Evolutionary conservation across 2,329 filamentous ascomycete species (phyloP).

Genomic region (Colletotrichum spinosum): DNA sequence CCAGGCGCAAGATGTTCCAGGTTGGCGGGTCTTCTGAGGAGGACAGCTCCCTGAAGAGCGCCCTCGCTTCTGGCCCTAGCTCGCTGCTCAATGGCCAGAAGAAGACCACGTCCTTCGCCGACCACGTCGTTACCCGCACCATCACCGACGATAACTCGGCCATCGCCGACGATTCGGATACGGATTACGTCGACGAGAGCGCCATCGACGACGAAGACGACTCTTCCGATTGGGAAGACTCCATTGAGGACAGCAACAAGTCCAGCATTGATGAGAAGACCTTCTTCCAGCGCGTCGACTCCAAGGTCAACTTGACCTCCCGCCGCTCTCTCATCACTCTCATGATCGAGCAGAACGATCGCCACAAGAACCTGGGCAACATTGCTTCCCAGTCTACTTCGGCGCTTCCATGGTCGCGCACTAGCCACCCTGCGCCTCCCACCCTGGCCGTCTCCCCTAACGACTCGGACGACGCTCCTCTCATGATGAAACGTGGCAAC

Average conservation of each 20-base stretch:
- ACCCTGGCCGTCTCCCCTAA: slow-evolving; percentile 63
- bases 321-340: slow-evolving; percentile 90
- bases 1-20: slow-evolving; percentile 60
- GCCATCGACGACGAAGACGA: slow-evolving; percentile 82
- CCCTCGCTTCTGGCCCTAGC: slow-evolving; percentile 57
- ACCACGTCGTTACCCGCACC: slow-evolving; percentile 76
- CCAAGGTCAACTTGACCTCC: slow-evolving; percentile 84
- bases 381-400: slow-evolving; percentile 75
- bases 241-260: slow-evolving; percentile 83
- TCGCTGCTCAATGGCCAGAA: slow-evolving; percentile 62
- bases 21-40: slow-evolving; percentile 77
- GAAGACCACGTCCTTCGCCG: slow-evolving; percentile 87
- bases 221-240: slow-evolving; percentile 71
- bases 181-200: slow-evolving; percentile 81
- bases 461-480: slow-evolving; percentile 71
- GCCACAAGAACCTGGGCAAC: slow-evolving; percentile 76
- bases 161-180: slow-evolving; percentile 65
- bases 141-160: slow-evolving; percentile 68
- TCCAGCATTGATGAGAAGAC: slow-evolving; percentile 84
- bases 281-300: slow-evolving; percentile 92
- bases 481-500: slow-evolving; percentile 73
- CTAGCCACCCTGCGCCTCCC: slow-evolving; percentile 54
- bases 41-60: slow-evolving; percentile 76
- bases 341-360: slow-evolving; percentile 83
- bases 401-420: slow-evolving; percentile 73